Percentiles rank a stretch among this genome's conserved stretches.
phyloP scores from a whole-genome alignment of 2,329 filamentous ascomycete species.

The Sodiomyces alkalinus region DNA sequence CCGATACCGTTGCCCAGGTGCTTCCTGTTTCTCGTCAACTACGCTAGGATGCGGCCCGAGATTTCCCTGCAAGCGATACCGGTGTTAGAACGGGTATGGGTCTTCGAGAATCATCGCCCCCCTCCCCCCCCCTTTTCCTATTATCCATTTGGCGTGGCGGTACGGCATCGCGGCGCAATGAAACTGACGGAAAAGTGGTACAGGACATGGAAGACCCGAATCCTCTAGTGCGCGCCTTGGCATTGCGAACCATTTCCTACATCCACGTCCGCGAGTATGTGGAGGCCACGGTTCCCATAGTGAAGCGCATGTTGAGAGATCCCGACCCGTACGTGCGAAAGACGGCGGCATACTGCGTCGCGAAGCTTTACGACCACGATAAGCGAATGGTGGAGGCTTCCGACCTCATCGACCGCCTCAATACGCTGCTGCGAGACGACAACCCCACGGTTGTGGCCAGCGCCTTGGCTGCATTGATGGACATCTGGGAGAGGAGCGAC shows the following conservation, averaged over 20 bases:
- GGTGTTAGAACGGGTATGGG: slow-evolving; percentile 61
- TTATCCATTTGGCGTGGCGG: too few species aligned
- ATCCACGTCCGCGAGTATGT: slow-evolving; percentile 94
- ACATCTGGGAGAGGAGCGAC: slow-evolving; percentile 97
- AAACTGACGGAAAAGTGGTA: slow-evolving; percentile 7
- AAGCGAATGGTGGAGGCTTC: slow-evolving; percentile 76
- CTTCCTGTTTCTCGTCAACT: slow-evolving; percentile 94
- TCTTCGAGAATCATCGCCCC: too few species aligned
- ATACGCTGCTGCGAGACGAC: slow-evolving; percentile 80
- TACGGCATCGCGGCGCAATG: too few species aligned
- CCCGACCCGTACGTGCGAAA: slow-evolving; percentile 92
- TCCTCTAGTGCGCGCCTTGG: slow-evolving; percentile 80
- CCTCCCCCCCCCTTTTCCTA: too few species aligned
- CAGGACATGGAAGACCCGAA: slow-evolving; percentile 91
- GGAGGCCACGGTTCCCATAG: slow-evolving; percentile 70
- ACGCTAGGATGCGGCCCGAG: slow-evolving; percentile 85
- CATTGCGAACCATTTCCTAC: slow-evolving; percentile 91
- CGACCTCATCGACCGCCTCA: slow-evolving; percentile 82
- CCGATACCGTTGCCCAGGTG: too few species aligned
- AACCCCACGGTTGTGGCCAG: slow-evolving; percentile 96
- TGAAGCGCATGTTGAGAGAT: slow-evolving; percentile 73
- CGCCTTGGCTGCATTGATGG: slow-evolving; percentile 78
- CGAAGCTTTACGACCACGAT: slow-evolving; percentile 96
- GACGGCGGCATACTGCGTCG: slow-evolving; percentile 89
- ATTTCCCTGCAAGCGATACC: slow-evolving; percentile 87